These are phyloP conservation scores for Diplogelasinospora grovesii DNA, from an alignment of 495 filamentous ascomycete species.

Conservation along the genomic window DNA sequence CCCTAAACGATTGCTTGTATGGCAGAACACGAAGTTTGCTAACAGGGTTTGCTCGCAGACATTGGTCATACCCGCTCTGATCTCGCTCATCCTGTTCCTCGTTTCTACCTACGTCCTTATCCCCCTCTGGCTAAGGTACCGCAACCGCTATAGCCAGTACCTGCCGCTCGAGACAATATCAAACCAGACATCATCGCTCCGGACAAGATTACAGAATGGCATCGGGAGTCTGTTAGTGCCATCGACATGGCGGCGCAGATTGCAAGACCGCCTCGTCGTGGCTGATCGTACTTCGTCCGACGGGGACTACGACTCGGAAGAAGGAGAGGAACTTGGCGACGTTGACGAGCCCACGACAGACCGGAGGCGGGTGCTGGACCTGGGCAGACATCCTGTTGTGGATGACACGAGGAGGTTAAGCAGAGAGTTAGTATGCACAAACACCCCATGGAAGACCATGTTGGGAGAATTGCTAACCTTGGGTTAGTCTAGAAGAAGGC, in stretches of 20 bases:
- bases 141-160: constrained; percentile 65
- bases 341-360: constrained; percentile 64
- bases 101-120: constrained; percentile 61
- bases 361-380: constrained; percentile 54
- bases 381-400: constrained; percentile 41
- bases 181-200: constrained; percentile 52
- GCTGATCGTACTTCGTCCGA: constrained; percentile 38
- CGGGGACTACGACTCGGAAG: constrained; percentile 43
- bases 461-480: constrained; percentile 11
- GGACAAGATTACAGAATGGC: constrained; percentile 52
- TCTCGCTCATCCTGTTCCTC: constrained; percentile 71
- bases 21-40: neutral
- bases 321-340: constrained; percentile 55
- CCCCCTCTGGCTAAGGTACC: constrained; percentile 70
- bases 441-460: neutral
- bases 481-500: constrained; percentile 29
- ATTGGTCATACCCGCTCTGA: constrained; percentile 67
- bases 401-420: constrained; percentile 57
- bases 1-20: neutral
- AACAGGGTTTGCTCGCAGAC: constrained; percentile 44
- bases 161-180: constrained; percentile 61
- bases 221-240: constrained; percentile 51
- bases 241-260: constrained; percentile 45
- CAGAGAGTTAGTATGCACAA: constrained; percentile 51
- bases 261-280: constrained; percentile 26